A percentile compares a stretch with the other conserved stretches of the same genome.
These are phyloP conservation scores for Epichloe uncinata DNA, from an alignment of 2,329 filamentous ascomycete species.

Conservation along the genomic window DNA sequence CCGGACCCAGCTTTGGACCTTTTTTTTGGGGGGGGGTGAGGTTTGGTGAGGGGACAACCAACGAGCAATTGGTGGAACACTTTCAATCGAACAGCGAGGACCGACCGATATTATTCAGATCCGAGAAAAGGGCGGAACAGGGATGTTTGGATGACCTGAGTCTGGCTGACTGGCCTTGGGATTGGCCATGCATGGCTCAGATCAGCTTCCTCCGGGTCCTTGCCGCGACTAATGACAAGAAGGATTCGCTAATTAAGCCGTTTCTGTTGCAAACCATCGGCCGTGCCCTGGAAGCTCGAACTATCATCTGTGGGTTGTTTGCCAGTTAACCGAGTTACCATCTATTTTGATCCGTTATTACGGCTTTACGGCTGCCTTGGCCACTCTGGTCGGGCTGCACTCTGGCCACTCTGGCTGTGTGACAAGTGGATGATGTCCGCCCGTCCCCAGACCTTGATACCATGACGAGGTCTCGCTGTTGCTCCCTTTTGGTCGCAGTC, in stretches of 20 bases:
- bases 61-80: constrained; percentile 3
- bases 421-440: too few relatives aligned
- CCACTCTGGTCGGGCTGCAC: too few relatives aligned
- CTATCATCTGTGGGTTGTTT: too few relatives aligned
- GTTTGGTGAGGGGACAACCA: constrained; percentile 3
- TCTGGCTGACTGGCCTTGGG: background rate
- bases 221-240: background rate
- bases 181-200: background rate
- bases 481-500: too few relatives aligned
- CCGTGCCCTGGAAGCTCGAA: background rate
- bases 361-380: too few relatives aligned
- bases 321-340: too few relatives aligned
- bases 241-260: background rate
- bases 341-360: too few relatives aligned
- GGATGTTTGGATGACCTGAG: background rate
- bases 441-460: too few relatives aligned
- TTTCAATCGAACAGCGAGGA: background rate
- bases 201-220: background rate
- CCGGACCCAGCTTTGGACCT: background rate
- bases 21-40: background rate
- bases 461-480: too few relatives aligned
- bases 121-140: constrained; percentile 5
- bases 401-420: background rate
- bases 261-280: too few relatives aligned
- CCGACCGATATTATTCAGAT: background rate